Percentiles rank a stretch among this genome's conserved stretches.
Evolutionary conservation across 2,329 filamentous ascomycete species (phyloP).

Genomic region (Zasmidium cellare): DNA sequence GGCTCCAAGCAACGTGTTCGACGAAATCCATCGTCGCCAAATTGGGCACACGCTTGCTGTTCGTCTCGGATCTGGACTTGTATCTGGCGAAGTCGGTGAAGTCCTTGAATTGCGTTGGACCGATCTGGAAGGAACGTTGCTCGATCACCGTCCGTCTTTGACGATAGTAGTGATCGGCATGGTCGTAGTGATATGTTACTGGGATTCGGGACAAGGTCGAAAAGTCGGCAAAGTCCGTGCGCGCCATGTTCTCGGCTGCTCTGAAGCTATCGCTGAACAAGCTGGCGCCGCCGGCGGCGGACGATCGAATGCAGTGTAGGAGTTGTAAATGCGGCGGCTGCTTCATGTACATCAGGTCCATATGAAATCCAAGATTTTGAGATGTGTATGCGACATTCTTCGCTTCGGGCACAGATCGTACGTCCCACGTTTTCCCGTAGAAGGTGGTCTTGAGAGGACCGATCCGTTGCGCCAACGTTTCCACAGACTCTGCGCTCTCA

Average conservation of each 20-base stretch:
- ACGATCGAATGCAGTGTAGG: constrained; percentile 84
- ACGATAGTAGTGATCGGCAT: constrained; percentile 42
- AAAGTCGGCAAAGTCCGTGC: constrained; percentile 20
- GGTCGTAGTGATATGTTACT: constrained; percentile 50
- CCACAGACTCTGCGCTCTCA: constrained; percentile 52
- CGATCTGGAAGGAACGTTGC: constrained; percentile 3
- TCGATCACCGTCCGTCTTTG: constrained; percentile 30
- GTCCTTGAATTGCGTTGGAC: not conserved
- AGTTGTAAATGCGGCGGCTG: constrained; percentile 81
- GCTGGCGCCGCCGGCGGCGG: constrained; percentile 76
- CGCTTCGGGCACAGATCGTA: constrained; percentile 75
- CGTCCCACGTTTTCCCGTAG: constrained; percentile 89
- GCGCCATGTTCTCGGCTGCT: constrained; percentile 49
- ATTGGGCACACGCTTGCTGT: not conserved
- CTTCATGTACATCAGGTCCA: constrained; percentile 86
- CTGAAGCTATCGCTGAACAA: constrained; percentile 77
- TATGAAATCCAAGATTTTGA: constrained; percentile 80
- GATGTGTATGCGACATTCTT: constrained; percentile 91
- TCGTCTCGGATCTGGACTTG: not conserved
- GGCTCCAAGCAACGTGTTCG: constrained; percentile 36
- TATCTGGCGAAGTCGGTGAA: not conserved
- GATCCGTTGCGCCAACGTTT: constrained; percentile 68
- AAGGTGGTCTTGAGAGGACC: constrained; percentile 82
- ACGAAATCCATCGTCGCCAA: constrained; percentile 24
- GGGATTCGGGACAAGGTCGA: constrained; percentile 2